Conservation (phyloP, 2,329 filamentous ascomycete species). For the Paraphoma chrysanthemicola region DNA sequence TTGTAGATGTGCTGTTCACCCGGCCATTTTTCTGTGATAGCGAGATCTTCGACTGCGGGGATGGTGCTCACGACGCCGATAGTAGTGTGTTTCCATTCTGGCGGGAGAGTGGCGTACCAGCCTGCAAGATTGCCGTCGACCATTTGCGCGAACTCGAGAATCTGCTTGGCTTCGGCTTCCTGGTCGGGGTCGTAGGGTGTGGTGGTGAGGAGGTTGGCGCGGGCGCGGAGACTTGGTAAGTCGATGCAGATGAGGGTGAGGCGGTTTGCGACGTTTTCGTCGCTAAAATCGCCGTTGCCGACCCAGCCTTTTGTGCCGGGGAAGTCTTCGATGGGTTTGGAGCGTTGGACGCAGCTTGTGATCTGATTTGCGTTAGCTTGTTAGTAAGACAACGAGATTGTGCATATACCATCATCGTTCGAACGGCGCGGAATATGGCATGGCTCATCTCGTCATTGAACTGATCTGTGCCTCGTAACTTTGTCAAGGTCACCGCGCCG, state of each 20-base stretch:
- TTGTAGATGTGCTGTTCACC: slow-evolving; percentile 50
- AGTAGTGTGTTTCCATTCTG: slow-evolving; percentile 43
- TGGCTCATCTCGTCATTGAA: slow-evolving; percentile 47
- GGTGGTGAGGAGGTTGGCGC: slow-evolving; percentile 39
- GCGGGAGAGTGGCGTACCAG: slow-evolving; percentile 47
- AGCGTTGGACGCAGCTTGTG: slow-evolving; percentile 49
- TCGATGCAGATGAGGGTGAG: slow-evolving; percentile 50
- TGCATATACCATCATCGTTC: slow-evolving; percentile 49
- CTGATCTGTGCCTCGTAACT: slow-evolving; percentile 47
- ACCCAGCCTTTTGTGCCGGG: slow-evolving; percentile 45
- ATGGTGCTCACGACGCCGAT: slow-evolving; percentile 37
- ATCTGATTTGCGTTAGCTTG: slow-evolving; percentile 32
- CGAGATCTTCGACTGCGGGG: slow-evolving; percentile 32
- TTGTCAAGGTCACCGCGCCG: slow-evolving; percentile 49
- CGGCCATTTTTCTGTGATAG: slow-evolving; percentile 41
- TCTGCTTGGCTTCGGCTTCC: slow-evolving; percentile 36
- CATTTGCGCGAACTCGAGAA: slow-evolving; percentile 45
- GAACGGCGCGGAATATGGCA: slow-evolving; percentile 49
- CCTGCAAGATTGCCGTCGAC: slow-evolving; percentile 46
- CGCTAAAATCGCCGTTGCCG: slow-evolving; percentile 34
- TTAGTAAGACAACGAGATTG: background rate
- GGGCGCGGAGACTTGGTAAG: slow-evolving; percentile 45
- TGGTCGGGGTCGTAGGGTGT: slow-evolving; percentile 24
- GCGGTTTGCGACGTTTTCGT: slow-evolving; percentile 50
- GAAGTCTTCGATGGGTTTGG: slow-evolving; percentile 48